phyloP scores from a whole-genome alignment of 23 red algal genomes.

The Gracilaria gracilis region DNA sequence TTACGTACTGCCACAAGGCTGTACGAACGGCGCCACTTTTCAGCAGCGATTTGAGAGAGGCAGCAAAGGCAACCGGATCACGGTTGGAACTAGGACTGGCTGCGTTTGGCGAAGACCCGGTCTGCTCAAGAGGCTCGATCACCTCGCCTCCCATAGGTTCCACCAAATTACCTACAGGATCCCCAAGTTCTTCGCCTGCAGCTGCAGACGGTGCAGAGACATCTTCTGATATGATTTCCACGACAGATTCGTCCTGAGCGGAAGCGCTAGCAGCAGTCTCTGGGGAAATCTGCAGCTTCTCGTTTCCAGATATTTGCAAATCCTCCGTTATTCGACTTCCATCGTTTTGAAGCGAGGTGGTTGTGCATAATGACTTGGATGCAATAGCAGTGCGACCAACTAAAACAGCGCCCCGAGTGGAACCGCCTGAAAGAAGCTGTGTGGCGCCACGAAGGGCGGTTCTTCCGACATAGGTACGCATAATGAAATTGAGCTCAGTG shows the following conservation, averaged over 20 bases:
- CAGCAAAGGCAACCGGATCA: background rate
- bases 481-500: background rate
- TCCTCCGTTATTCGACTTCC: constrained; percentile 2
- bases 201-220: background rate
- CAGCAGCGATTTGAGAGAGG: constrained; percentile 4
- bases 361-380: constrained; percentile 18
- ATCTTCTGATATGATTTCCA: constrained; percentile 27
- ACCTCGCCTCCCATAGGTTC: background rate
- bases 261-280: background rate
- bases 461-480: constrained; percentile 32
- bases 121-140: background rate
- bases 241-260: background rate
- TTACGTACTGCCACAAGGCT: constrained; percentile 48
- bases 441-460: constrained; percentile 26
- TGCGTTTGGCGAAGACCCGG: too few relatives aligned
- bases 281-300: background rate
- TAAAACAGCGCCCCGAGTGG: constrained; percentile 6
- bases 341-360: constrained; percentile 1
- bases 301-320: constrained; percentile 20
- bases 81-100: background rate
- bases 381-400: constrained; percentile 21
- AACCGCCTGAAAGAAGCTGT: constrained; percentile 9
- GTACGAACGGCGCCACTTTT: constrained; percentile 16
- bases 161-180: background rate
- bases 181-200: background rate